Percentiles rank a stretch among this genome's conserved stretches.
phyloP scores from a whole-genome alignment of 306 rosid genomes.

The Cicer pinnatifidum region DNA sequence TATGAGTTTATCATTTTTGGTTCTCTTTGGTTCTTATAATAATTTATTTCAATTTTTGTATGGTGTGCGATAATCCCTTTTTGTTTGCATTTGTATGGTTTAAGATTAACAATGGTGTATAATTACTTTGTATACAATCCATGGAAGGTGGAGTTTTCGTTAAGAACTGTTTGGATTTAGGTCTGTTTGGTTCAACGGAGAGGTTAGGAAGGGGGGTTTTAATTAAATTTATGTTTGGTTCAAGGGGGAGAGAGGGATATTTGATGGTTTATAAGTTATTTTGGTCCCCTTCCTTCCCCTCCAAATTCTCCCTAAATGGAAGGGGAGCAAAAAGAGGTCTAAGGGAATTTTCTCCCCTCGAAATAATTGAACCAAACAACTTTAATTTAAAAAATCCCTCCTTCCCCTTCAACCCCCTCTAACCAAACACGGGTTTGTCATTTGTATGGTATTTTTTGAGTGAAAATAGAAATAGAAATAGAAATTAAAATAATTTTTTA shows the following conservation, averaged over 20 bases:
- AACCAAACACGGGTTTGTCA: too few species aligned
- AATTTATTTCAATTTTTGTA: not conserved
- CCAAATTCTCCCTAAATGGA: too few species aligned
- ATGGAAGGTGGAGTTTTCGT: not conserved
- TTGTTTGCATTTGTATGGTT: conserved; percentile 33
- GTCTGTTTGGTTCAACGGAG: too few species aligned
- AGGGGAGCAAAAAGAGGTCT: too few species aligned
- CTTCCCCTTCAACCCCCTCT: too few species aligned
- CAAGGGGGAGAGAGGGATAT: too few species aligned
- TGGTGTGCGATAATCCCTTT: not conserved
- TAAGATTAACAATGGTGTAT: not conserved
- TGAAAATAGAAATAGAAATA: not conserved
- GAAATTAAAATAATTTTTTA: conserved; percentile 24
- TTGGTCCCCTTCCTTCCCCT: too few species aligned
- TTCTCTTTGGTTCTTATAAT: not conserved
- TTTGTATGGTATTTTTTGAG: not conserved
- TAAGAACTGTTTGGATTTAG: not conserved
- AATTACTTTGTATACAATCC: conserved; percentile 7
- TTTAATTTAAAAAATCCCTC: too few species aligned
- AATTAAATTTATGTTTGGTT: too few species aligned
- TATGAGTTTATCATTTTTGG: not conserved
- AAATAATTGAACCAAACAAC: too few species aligned
- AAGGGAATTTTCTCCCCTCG: too few species aligned
- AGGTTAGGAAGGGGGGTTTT: not conserved
- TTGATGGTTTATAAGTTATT: too few species aligned